Evolutionary conservation across 2,329 filamentous ascomycete species (phyloP).

Genomic region (Fusarium longipes): DNA sequence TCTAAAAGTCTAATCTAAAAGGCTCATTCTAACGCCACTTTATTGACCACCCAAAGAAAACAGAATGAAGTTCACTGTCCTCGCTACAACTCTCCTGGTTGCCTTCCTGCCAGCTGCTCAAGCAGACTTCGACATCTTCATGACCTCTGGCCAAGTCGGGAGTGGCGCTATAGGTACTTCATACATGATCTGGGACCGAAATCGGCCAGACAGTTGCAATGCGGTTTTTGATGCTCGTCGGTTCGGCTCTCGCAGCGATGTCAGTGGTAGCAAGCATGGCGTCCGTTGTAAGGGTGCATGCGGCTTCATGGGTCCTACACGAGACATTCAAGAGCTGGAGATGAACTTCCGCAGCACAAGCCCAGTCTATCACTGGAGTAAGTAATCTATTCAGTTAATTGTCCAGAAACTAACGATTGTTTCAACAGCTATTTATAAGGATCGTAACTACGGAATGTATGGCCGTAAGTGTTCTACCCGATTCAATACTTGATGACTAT

Average conservation of each 20-base stretch:
- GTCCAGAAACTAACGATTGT: background rate
- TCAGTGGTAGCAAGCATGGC: no score
- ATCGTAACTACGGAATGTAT: constrained; percentile 1
- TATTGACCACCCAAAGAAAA: no score
- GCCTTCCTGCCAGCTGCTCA: background rate
- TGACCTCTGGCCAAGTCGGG: background rate
- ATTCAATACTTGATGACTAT: no score
- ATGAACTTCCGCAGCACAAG: background rate
- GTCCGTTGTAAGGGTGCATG: background rate
- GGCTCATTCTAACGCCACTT: no score
- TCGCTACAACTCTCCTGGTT: background rate
- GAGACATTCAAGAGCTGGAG: background rate
- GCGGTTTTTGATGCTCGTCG: background rate
- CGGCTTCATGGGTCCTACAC: background rate
- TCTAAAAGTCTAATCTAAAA: no score
- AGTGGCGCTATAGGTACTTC: background rate
- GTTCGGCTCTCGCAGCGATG: no score
- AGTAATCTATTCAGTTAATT: background rate
- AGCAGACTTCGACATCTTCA: background rate
- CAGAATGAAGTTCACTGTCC: background rate
- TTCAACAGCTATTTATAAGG: background rate
- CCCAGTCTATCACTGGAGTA: background rate
- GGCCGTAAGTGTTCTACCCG: background rate
- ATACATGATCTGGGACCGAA: background rate
- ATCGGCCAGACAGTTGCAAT: background rate